phyloP scores from a whole-genome alignment of 306 rosid genomes.

The Nissolia schottii region DNA sequence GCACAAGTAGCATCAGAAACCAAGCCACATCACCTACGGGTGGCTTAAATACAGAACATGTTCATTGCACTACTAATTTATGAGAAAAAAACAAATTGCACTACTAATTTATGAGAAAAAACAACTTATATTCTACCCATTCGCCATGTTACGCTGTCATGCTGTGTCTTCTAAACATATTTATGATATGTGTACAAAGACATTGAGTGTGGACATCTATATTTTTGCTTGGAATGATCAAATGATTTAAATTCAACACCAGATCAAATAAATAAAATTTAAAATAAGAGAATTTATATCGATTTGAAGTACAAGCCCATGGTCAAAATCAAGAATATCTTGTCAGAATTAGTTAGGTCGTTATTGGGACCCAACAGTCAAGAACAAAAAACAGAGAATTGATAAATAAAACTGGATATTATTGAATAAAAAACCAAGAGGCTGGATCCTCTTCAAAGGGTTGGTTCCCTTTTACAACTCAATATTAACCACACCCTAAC shows the following conservation, averaged over 20 bases:
- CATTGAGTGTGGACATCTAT: neutral
- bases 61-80: neutral
- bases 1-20: neutral
- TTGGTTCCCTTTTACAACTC: too few species aligned
- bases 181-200: neutral
- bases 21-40: neutral
- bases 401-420: too few species aligned
- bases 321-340: constrained; percentile 9
- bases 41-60: neutral
- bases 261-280: neutral
- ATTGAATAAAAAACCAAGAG: too few species aligned
- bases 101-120: neutral
- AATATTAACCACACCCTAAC: too few species aligned
- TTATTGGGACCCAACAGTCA: too few species aligned
- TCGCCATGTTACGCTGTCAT: neutral
- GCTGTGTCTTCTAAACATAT: neutral
- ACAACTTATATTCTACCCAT: constrained; percentile 2
- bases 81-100: neutral
- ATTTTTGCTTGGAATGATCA: neutral
- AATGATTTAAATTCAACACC: neutral
- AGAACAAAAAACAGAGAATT: too few species aligned
- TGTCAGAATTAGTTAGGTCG: too few species aligned
- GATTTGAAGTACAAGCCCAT: neutral
- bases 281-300: neutral
- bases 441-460: too few species aligned